These are phyloP conservation scores for Podospora pseudopauciseta DNA, from an alignment of 495 filamentous ascomycete species.

Conservation along the genomic window DNA sequence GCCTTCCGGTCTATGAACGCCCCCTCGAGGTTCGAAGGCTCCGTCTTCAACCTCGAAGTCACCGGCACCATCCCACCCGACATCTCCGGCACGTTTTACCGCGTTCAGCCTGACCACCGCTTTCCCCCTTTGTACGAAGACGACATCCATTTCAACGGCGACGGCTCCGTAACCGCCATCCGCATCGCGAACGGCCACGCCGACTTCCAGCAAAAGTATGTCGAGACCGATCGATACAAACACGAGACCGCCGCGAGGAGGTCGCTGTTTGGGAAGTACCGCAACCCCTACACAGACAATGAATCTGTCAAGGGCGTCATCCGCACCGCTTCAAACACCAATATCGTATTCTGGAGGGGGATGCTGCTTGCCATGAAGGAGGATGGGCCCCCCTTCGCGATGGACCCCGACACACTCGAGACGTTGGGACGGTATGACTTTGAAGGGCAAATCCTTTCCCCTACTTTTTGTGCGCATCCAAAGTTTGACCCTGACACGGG, in stretches of 20 bases:
- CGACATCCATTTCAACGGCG: conserved; percentile 49
- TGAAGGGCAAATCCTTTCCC: conserved; percentile 51
- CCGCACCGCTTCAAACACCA: conserved; percentile 53
- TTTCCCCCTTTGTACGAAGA: conserved; percentile 54
- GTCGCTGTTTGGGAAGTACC: conserved; percentile 50
- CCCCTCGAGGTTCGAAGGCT: conserved; percentile 46
- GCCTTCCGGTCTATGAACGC: conserved; percentile 49
- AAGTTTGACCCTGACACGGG: conserved; percentile 57
- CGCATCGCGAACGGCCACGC: conserved; percentile 47
- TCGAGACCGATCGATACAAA: conserved; percentile 49
- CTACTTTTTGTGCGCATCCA: conserved; percentile 60
- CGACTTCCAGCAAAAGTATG: conserved; percentile 51
- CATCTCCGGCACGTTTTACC: conserved; percentile 54
- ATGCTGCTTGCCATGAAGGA: conserved; percentile 54
- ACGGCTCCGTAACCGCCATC: conserved; percentile 51
- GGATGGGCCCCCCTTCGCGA: conserved; percentile 52
- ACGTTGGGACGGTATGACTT: conserved; percentile 54
- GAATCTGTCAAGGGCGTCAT: conserved; percentile 47
- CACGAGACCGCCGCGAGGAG: conserved; percentile 39
- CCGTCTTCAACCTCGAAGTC: conserved; percentile 48
- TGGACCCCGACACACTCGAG: conserved; percentile 55
- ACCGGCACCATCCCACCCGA: conserved; percentile 47
- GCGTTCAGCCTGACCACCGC: conserved; percentile 49
- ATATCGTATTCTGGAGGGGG: conserved; percentile 51
- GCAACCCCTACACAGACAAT: conserved; percentile 54